These are phyloP conservation scores for Panicum hallii DNA, from an alignment of 202 grass and related monocot species.

Conservation along the genomic window DNA sequence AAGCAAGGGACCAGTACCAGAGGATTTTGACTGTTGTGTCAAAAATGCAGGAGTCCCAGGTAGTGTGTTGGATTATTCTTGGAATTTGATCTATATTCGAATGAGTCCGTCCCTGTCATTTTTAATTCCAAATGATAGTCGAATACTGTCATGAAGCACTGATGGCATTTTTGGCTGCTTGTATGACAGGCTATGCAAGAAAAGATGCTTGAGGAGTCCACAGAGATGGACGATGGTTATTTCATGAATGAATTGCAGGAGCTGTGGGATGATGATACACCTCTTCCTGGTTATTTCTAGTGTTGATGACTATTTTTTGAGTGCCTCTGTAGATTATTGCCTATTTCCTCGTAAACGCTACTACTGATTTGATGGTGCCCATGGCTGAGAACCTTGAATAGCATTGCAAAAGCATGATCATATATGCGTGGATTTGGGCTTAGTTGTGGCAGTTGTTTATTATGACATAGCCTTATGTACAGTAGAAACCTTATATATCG, in stretches of 20 bases:
- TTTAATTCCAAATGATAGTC: slow-evolving; percentile 34
- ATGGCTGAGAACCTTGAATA: background rate
- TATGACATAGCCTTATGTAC: slow-evolving; percentile 38
- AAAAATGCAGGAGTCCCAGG: slow-evolving; percentile 85
- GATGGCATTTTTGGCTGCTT: slow-evolving; percentile 18
- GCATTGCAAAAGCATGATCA: slow-evolving; percentile 20
- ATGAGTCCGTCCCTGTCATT: background rate
- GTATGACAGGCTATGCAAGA: slow-evolving; percentile 62
- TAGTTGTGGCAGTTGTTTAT: slow-evolving; percentile 20
- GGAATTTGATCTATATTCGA: slow-evolving; percentile 27
- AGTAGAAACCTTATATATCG: slow-evolving; percentile 17
- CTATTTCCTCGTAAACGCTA: background rate
- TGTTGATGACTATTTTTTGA: background rate
- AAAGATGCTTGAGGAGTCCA: slow-evolving; percentile 55
- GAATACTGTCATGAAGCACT: slow-evolving; percentile 3
- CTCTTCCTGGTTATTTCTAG: slow-evolving; percentile 47
- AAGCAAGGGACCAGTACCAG: slow-evolving; percentile 87
- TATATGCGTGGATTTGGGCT: slow-evolving; percentile 28
- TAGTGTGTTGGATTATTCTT: slow-evolving; percentile 38
- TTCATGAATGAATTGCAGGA: slow-evolving; percentile 66
- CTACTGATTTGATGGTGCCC: slow-evolving; percentile 3
- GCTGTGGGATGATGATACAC: slow-evolving; percentile 63
- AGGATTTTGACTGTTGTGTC: slow-evolving; percentile 78
- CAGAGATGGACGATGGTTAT: slow-evolving; percentile 59
- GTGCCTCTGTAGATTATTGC: slow-evolving; percentile 17